Evolutionary conservation across 148 eudicot genomes (phyloP), one percentile per base, ranked within the genome.

Genomic region (Persicaria maculosa): DNA sequence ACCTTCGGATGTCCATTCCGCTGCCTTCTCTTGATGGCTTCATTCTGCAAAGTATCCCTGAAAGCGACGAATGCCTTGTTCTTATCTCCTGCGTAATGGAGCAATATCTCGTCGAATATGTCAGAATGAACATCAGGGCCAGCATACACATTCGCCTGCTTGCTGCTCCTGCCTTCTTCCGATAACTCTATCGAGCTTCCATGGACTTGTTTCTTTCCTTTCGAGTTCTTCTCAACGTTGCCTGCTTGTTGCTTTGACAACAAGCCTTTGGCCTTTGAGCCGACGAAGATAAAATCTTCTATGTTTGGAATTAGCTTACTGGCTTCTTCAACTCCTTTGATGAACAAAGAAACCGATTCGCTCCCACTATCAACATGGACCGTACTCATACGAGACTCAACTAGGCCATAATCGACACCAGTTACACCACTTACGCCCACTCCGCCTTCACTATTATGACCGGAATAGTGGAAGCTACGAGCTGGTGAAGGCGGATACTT

Each of bases 101-200:
- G 85, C 71, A 91, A 79, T 17, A 88, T 80, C 17, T 47, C 73
- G 76, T 91, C 93, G 71, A 91, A 88, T 82, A 87, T 87, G 55
- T 85, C 89, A 0, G 86, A 79, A 17, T 83, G 74, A 9, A 85
- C 62, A 68, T 81, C 77, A 12, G 88, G 79, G 7, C 81, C 93
- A 9, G 85, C 79, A 74, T 68, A 91, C 61, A 76, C 76, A 2
- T 92, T 88, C 2, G 85, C 84, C 36, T 82, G 88, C 73, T 91
- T 91, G 68, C 53, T 77, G 54, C 74, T 84, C 75, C 93, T 88
- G 76, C 78, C 40, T 31, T 31, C 87, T 47, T 76, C 84, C 81
- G 83, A 84, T 64, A 79, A 61, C 47, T 80, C 83, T 59, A 53
- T 45, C 16, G 73, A 78, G 8, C 73, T 81, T 44, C 57, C 50